phyloP scores from a whole-genome alignment of 2,329 filamentous ascomycete genomes.

The Calonectria montana region DNA sequence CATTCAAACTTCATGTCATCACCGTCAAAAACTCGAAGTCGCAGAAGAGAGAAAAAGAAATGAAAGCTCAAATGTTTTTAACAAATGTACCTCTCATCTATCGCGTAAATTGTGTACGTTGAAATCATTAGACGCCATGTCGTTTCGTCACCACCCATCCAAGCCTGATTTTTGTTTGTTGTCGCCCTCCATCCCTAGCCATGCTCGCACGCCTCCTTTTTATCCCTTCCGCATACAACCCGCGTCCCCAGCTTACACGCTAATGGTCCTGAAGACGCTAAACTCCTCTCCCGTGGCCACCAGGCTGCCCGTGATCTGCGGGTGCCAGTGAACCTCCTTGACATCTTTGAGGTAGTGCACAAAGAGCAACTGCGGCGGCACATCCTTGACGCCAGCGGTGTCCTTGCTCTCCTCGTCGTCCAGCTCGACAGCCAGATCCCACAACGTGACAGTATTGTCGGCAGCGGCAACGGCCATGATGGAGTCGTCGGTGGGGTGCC shows the following conservation, averaged over 20 bases:
- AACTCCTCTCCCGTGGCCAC: conserved; percentile 94
- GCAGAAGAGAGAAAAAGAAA: not conserved
- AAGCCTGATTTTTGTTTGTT: not conserved
- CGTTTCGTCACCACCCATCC: not conserved
- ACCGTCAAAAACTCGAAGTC: not conserved
- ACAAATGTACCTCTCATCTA: not conserved
- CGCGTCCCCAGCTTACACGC: conserved; percentile 64
- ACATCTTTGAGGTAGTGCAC: conserved; percentile 96
- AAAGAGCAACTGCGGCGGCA: conserved; percentile 94
- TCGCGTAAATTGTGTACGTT: conserved; percentile 1
- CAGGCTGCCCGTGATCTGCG: conserved; percentile 89
- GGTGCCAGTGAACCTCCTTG: conserved; percentile 98
- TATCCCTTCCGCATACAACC: not conserved
- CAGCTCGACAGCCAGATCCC: conserved; percentile 96
- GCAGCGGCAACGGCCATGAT: conserved; percentile 92
- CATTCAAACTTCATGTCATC: not conserved
- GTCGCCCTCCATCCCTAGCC: not conserved
- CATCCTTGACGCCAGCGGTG: conserved; percentile 86
- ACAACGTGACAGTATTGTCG: conserved; percentile 93
- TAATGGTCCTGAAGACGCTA: conserved; percentile 86
- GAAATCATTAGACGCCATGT: conserved; percentile 6
- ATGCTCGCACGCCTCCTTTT: not conserved
- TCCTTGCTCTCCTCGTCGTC: conserved; percentile 97
- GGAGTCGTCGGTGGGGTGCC: conserved; percentile 97
- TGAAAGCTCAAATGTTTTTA: not conserved